These are phyloP conservation scores for Acacia melanoxylon DNA, from an alignment of 306 rosid genomes.

Conservation along the genomic window DNA sequence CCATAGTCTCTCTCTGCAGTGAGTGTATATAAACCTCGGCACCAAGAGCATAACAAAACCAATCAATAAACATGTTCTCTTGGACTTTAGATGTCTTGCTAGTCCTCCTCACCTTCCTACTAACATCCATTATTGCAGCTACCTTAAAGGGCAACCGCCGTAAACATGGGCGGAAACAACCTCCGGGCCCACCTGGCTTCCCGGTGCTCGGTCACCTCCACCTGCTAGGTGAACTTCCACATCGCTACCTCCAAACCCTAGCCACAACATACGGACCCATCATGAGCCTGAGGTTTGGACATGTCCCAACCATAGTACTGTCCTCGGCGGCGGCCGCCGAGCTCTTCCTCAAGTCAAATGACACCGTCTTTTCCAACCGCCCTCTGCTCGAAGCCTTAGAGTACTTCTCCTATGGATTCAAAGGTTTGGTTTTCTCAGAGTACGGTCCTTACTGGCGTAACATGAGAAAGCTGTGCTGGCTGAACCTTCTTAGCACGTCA, in stretches of 20 bases:
- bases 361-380: background rate
- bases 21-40: background rate
- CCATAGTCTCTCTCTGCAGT: background rate
- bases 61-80: background rate
- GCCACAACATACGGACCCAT: conserved; percentile 4
- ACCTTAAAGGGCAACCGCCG: background rate
- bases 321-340: background rate
- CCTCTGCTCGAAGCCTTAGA: background rate
- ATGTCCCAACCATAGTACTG: background rate
- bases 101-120: background rate
- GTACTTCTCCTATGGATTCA: background rate
- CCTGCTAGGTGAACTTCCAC: background rate
- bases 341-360: background rate
- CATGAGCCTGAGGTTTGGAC: background rate
- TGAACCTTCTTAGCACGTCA: background rate
- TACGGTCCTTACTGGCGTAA: background rate
- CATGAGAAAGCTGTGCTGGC: background rate
- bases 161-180: background rate
- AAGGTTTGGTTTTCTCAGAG: background rate
- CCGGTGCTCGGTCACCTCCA: conserved; percentile 6
- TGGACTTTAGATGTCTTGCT: background rate
- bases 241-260: background rate
- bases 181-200: background rate
- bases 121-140: background rate
- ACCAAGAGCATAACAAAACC: background rate